Evolutionary conservation across 2,329 filamentous ascomycete species (phyloP).

Genomic region (Fusarium tupiense): DNA sequence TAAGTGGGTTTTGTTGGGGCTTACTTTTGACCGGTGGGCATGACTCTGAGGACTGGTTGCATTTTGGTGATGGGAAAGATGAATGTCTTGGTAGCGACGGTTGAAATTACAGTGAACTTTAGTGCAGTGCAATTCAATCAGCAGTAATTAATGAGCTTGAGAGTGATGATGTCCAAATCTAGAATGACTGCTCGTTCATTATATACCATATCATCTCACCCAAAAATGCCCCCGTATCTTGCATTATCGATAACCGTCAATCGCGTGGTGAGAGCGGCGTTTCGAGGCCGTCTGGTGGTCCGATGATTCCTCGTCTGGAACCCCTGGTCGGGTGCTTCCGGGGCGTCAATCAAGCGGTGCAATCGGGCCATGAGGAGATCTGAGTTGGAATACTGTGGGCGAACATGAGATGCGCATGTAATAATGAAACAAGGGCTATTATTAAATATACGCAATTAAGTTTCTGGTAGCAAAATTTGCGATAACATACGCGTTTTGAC

Average conservation of each 20-base stretch:
- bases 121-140: background rate
- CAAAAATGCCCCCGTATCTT: background rate
- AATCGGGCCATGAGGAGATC: slow-evolving; percentile 16
- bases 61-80: slow-evolving; percentile 15
- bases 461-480: background rate
- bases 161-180: background rate
- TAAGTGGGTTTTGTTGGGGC: background rate
- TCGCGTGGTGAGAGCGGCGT: slow-evolving; percentile 26
- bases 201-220: background rate
- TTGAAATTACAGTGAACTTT: background rate
- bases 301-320: slow-evolving; percentile 12
- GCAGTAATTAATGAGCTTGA: background rate
- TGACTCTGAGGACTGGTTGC: slow-evolving; percentile 28
- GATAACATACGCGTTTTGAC: background rate
- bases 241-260: slow-evolving; percentile 1
- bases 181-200: background rate
- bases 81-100: background rate
- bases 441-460: background rate
- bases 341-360: slow-evolving; percentile 7
- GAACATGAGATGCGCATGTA: background rate
- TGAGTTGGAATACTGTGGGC: background rate
- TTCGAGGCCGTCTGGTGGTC: slow-evolving; percentile 31
- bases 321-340: slow-evolving; percentile 28
- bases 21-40: slow-evolving; percentile 32
- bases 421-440: slow-evolving; percentile 1